Base-by-base conservation (phyloP, 257 asterid genomes). In the Penstemon davidsonii region DNA sequence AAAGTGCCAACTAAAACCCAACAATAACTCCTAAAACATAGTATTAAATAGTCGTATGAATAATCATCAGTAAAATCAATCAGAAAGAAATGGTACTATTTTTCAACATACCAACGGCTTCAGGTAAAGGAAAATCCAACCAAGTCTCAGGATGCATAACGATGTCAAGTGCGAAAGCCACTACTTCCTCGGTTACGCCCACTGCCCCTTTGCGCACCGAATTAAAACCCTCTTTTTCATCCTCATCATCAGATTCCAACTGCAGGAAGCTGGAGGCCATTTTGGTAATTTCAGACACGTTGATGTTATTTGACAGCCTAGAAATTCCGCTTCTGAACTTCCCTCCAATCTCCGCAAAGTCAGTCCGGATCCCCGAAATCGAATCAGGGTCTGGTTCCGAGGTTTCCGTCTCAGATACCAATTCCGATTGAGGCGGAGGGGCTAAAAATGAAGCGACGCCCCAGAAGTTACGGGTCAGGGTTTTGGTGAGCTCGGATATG, bases 391-490 rank as follows among this genome's bases (percentile, higher is more conserved):
- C 84, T 52, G 78, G 13, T 40, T 71, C 83, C 63, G 73, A 37
- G 1, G 42, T n/a, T 46, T 70, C 80, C 42, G 64, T 18, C 43
- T 60, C 82, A 43, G 82, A 19, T 53, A 62, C 66, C 65, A 75
- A 76, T 8, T 85, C 91, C 57, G 81, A 36, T 64, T 82, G 88
- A 6, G 96, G 93, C 0, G 98, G 97, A 37, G 99, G 98, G 1
- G 99, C 96, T 36, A 94, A 78, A 75, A 91, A 91, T 5, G 99
- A 88, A n/a, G 99, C 96, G 8, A 94, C 96, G 69, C 99, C 98
- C 96, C 98, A 89, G 47, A 94, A 86, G 69, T 91, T 98, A 67
- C 99, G 95, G 67, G 87, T 81, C 55, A 91, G 82, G 81, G 98
- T 86, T 75, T 85, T 87, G 58, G 88, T 84, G 65, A 94, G 78